Evolutionary conservation across 768 basidiomycete species (phyloP).

Genomic region (Boletus rubescentipes): DNA sequence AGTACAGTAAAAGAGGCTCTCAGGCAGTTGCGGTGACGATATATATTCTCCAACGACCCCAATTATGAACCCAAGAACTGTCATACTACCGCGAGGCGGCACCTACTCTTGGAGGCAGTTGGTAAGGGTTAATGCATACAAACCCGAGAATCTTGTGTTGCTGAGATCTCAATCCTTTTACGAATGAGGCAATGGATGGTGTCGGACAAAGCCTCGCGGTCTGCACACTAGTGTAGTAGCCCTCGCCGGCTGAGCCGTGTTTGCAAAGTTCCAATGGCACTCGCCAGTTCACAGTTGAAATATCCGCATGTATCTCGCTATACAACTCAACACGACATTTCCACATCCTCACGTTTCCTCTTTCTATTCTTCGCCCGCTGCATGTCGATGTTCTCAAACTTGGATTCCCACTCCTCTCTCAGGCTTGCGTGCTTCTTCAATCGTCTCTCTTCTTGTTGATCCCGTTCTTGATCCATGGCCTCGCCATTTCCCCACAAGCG

Average conservation of each 20-base stretch:
- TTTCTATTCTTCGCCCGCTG: conserved; percentile 23
- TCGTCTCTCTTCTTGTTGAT: conserved; percentile 25
- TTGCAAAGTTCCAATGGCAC: background rate
- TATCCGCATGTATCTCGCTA: background rate
- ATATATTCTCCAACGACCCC: background rate
- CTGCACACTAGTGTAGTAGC: background rate
- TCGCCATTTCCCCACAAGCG: conserved; percentile 40
- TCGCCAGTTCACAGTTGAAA: background rate
- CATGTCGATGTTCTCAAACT: conserved; percentile 32
- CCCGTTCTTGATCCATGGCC: conserved; percentile 35
- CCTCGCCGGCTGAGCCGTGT: background rate
- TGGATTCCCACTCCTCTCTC: conserved; percentile 43
- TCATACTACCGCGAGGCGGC: background rate
- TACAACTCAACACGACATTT: conserved; percentile 24
- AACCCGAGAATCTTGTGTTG: background rate
- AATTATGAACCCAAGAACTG: background rate
- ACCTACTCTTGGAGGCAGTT: background rate
- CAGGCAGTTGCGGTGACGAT: conserved; percentile 35
- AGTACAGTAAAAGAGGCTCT: conserved; percentile 67
- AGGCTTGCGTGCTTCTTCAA: conserved; percentile 39
- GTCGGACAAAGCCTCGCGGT: too few relatives aligned
- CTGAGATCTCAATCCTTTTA: background rate
- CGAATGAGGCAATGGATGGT: background rate
- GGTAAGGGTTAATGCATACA: background rate
- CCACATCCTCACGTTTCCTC: conserved; percentile 18